Conservation (phyloP, 306 rosid genomes). For the Acacia confusa region DNA sequence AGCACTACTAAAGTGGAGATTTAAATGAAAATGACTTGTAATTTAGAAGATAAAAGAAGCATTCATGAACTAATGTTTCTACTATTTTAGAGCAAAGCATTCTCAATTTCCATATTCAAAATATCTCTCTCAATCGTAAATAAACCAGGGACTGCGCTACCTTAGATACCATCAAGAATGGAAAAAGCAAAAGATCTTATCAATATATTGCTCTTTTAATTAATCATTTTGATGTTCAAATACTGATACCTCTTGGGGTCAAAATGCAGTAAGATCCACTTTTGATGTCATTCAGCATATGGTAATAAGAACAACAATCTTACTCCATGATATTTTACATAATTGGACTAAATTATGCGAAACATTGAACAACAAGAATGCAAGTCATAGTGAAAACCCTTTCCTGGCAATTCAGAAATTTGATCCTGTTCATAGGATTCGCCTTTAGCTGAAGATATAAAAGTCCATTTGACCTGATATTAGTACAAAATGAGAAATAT, state of each 20-base stretch:
- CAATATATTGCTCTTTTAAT: neutral
- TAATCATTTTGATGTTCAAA: neutral
- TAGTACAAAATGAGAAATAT: neutral
- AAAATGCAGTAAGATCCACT: constrained; percentile 9
- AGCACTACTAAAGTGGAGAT: constrained; percentile 5
- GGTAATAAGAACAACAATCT: neutral
- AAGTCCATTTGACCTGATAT: neutral
- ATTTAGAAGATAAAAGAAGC: constrained; percentile 2
- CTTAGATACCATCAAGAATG: neutral
- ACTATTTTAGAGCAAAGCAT: constrained; percentile 13
- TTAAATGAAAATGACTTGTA: neutral
- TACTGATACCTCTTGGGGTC: neutral
- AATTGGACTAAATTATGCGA: constrained; percentile 4
- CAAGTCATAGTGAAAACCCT: neutral
- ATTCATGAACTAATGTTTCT: neutral
- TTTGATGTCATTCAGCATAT: neutral
- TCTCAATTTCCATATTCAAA: constrained; percentile 5
- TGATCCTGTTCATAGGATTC: neutral
- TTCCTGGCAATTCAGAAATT: constrained; percentile 17
- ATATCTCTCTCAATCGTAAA: constrained; percentile 2
- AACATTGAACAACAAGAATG: neutral
- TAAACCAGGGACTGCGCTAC: constrained; percentile 11
- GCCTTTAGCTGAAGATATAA: neutral
- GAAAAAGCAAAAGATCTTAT: neutral
- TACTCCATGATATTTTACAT: neutral